Evolutionary conservation across 2,329 filamentous ascomycete species (phyloP).

Genomic region (Penicillium sp.): DNA sequence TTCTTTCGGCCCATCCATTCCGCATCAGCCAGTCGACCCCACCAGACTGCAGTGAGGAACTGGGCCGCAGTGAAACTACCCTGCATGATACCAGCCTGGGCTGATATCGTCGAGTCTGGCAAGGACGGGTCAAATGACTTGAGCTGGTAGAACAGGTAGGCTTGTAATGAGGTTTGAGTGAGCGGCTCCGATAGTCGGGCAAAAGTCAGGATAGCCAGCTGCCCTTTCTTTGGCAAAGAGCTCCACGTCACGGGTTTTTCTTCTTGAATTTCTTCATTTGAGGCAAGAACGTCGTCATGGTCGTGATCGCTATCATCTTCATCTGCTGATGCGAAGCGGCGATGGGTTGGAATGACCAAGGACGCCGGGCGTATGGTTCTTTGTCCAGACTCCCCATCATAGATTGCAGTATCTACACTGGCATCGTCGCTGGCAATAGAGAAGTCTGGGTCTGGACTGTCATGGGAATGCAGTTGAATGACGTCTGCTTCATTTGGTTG

Average conservation of each 20-base stretch:
- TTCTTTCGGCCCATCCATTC: conserved; percentile 71
- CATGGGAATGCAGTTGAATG: conserved; percentile 3
- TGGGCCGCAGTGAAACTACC: conserved; percentile 81
- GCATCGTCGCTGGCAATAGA: conserved; percentile 19
- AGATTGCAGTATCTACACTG: conserved; percentile 24
- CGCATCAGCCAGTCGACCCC: conserved; percentile 72
- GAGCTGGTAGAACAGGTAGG: conserved; percentile 89
- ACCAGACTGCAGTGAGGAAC: conserved; percentile 78
- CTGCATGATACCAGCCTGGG: conserved; percentile 75
- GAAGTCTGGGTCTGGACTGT: conserved; percentile 1
- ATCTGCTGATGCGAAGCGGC: conserved; percentile 19
- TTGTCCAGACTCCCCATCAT: conserved; percentile 9
- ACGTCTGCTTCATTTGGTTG: conserved; percentile 3
- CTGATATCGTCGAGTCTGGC: conserved; percentile 66
- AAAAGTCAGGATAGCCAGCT: conserved; percentile 75
- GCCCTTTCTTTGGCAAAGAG: conserved; percentile 73
- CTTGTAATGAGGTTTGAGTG: conserved; percentile 73
- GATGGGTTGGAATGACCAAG: conserved; percentile 10
- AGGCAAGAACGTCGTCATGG: conserved; percentile 10
- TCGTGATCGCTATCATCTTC: conserved; percentile 22
- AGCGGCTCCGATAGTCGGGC: conserved; percentile 80
- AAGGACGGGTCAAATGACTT: conserved; percentile 68
- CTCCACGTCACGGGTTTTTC: conserved; percentile 65
- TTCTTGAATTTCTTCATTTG: conserved; percentile 11
- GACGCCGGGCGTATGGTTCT: conserved; percentile 19